A percentile compares a stretch with the other conserved stretches of the same genome.
Conservation (phyloP, 2,329 filamentous ascomycete genomes). For the Aspergillus eucalypticola region DNA sequence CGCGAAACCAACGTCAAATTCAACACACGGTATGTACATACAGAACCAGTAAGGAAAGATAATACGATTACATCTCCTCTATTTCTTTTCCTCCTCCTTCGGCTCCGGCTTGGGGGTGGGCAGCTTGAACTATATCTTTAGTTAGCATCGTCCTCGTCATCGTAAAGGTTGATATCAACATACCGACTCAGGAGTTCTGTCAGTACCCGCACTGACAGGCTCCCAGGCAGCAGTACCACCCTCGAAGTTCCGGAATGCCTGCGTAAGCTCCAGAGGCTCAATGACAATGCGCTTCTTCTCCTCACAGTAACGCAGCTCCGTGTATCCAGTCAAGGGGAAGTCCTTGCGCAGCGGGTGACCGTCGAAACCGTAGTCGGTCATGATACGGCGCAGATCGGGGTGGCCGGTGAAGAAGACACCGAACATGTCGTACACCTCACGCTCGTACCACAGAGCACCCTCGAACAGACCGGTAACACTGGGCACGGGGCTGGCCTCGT, state of each 20-base stretch:
- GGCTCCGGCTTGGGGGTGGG: conserved; percentile 94
- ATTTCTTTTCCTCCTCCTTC: conserved; percentile 90
- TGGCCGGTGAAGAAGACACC: conserved; percentile 96
- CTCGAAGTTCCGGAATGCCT: conserved; percentile 98
- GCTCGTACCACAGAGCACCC: conserved; percentile 98
- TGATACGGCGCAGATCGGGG: conserved; percentile 92
- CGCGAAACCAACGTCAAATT: conserved; percentile 17
- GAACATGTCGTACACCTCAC: conserved; percentile 96
- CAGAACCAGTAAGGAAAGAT: conserved; percentile 33
- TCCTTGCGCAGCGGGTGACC: conserved; percentile 97
- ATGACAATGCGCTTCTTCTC: conserved; percentile 99
- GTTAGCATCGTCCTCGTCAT: background rate
- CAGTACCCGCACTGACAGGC: conserved; percentile 69
- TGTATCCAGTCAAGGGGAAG: conserved; percentile 97
- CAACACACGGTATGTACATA: conserved; percentile 41
- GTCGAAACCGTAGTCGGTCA: conserved; percentile 99
- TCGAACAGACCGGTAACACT: conserved; percentile 85
- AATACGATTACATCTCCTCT: conserved; percentile 48
- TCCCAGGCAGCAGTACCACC: conserved; percentile 75
- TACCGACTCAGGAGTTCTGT: conserved; percentile 73
- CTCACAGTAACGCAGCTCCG: conserved; percentile 95
- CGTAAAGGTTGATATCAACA: conserved; percentile 32
- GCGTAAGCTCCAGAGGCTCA: conserved; percentile 94
- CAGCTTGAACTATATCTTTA: conserved; percentile 72
- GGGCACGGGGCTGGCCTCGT: conserved; percentile 91